Evolutionary conservation across 2,329 filamentous ascomycete species (phyloP).

Genomic region (Fusarium praegraminearum): DNA sequence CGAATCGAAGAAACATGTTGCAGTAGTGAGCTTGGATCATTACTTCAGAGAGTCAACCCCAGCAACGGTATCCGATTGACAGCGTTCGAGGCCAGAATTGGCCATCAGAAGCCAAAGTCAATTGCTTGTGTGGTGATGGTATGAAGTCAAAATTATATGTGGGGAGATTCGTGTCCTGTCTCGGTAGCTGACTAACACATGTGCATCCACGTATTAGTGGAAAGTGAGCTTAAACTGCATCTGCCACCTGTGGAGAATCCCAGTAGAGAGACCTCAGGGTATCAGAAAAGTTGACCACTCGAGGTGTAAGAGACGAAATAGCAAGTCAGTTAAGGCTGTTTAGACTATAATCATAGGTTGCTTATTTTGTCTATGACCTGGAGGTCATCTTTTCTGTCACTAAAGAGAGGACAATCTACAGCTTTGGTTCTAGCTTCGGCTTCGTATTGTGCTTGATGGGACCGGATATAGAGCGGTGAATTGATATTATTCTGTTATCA

Average conservation of each 20-base stretch:
- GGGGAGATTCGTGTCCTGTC: slow-evolving; percentile 22
- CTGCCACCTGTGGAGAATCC: slow-evolving; percentile 39
- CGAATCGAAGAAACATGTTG: neutral
- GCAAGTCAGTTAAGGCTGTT: too few species aligned
- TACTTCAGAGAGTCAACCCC: too few species aligned
- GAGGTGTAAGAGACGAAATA: too few species aligned
- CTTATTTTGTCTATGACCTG: too few species aligned
- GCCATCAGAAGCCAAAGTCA: neutral
- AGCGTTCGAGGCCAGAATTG: neutral
- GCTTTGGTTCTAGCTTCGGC: slow-evolving; percentile 1
- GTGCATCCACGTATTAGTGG: slow-evolving; percentile 22
- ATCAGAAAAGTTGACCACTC: too few species aligned
- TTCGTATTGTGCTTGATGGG: slow-evolving; percentile 3
- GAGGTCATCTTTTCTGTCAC: too few species aligned
- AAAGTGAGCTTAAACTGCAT: slow-evolving; percentile 19
- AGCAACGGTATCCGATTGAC: neutral
- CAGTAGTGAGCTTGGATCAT: too few species aligned
- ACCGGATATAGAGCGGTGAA: slow-evolving; percentile 30
- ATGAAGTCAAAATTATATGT: slow-evolving; percentile 38
- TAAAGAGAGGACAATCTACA: neutral
- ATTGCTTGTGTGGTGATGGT: slow-evolving; percentile 16
- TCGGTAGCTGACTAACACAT: slow-evolving; percentile 33
- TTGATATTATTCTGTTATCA: neutral
- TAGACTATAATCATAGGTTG: too few species aligned
- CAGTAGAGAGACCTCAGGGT: neutral